Evolutionary conservation across 257 asterid genomes (phyloP).

Genomic region (Thymus mandschuricus): DNA sequence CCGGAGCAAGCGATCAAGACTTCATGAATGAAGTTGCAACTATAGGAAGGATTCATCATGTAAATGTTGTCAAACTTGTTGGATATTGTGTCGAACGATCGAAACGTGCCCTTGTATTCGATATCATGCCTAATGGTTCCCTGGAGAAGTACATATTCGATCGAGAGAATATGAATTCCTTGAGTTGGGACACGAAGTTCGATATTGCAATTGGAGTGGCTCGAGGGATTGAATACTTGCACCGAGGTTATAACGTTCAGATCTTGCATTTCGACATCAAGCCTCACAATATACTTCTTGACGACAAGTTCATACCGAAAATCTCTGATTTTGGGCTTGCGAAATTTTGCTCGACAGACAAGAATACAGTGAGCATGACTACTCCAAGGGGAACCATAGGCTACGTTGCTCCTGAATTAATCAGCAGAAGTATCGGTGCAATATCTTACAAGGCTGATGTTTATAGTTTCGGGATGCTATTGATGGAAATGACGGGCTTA

Average conservation of each 20-base stretch:
- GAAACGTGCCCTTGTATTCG: neutral
- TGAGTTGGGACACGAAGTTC: slow-evolving; percentile 29
- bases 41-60: neutral
- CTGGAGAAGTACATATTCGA: neutral
- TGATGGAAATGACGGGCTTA: slow-evolving; percentile 29
- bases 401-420: slow-evolving; percentile 35
- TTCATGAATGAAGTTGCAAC: slow-evolving; percentile 11
- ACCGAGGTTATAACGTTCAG: slow-evolving; percentile 27
- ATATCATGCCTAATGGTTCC: slow-evolving; percentile 8
- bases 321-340: slow-evolving; percentile 37
- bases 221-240: slow-evolving; percentile 37
- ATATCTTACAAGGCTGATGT: slow-evolving; percentile 26
- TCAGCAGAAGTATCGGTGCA: slow-evolving; percentile 27
- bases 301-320: slow-evolving; percentile 31
- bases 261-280: slow-evolving; percentile 36
- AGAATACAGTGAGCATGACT: slow-evolving; percentile 24
- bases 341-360: slow-evolving; percentile 20
- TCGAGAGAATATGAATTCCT: neutral
- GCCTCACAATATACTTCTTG: slow-evolving; percentile 34
- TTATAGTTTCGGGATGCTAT: slow-evolving; percentile 38
- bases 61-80: neutral
- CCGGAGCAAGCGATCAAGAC: too few relatives aligned
- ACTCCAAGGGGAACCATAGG: slow-evolving; percentile 37
- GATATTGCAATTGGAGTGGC: slow-evolving; percentile 38
- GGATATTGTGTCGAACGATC: slow-evolving; percentile 3